These are phyloP conservation scores for Neurospora sublineolata DNA, from an alignment of 495 filamentous ascomycete genomes.

Conservation along the genomic window DNA sequence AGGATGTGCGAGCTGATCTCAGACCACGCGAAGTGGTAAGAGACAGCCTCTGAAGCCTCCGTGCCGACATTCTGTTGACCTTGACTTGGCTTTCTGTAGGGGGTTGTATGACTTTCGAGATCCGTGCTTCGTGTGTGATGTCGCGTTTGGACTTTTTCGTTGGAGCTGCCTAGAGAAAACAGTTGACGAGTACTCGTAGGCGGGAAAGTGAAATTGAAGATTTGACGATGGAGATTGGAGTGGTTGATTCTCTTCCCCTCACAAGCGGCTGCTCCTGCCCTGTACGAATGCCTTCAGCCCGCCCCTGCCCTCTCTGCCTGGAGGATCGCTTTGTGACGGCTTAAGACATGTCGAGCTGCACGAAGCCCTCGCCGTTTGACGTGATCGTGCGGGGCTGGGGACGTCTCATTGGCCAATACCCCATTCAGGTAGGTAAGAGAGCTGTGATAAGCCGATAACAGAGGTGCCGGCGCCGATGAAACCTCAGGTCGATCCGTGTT, in stretches of 20 bases:
- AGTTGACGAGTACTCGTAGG: not conserved
- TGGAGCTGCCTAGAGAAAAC: not conserved
- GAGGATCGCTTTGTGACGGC: slow-evolving; percentile 20
- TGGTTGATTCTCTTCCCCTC: not conserved
- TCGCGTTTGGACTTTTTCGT: not conserved
- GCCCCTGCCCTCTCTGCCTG: not conserved
- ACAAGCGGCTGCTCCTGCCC: not conserved
- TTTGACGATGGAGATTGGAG: not conserved
- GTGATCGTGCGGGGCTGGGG: slow-evolving; percentile 2
- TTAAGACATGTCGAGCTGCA: slow-evolving; percentile 6
- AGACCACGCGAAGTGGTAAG: not conserved
- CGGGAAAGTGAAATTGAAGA: not conserved
- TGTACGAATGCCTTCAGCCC: not conserved
- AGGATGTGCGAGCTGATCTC: not conserved
- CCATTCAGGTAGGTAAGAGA: not conserved
- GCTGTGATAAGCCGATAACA: not conserved
- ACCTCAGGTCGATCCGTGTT: not conserved
- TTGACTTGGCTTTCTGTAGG: not conserved
- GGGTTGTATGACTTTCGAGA: not conserved
- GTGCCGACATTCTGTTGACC: not conserved
- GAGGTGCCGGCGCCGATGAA: not conserved
- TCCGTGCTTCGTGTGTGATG: not conserved
- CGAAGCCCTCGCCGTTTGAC: slow-evolving; percentile 1
- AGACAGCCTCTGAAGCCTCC: not conserved
- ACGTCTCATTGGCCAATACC: slow-evolving; percentile 13